Evolutionary conservation across 2,329 filamentous ascomycete genomes (phyloP), one percentile per base, ranked within the genome.

Genomic region (Colletotrichum ledebouriae): DNA sequence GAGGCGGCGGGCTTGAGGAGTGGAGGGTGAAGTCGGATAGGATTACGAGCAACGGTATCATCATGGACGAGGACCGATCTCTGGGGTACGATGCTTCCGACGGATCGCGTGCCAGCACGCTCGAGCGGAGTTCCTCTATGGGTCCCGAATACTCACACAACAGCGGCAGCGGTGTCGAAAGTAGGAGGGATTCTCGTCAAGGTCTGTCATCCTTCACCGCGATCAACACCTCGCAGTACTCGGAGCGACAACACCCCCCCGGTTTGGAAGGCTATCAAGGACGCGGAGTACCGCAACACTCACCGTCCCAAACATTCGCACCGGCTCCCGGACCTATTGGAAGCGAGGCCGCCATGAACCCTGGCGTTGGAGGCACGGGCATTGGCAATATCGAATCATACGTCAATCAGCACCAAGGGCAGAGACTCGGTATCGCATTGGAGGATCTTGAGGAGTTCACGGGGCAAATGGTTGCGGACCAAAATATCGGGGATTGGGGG

Each of bases 1-100:
- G 70, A 3, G 83, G 86, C 13, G 87, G 86, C 39, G 87, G 84
- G 1, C 76, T 87, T 3, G 86, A 87, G 69, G 85, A 88, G 71
- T 89, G 86, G 76, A 83, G 82, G 68, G 76, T 81, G 10, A 75
- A 81, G 55, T 73, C 73, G 0, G 73, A 72, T 42, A 77, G 77
- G 64, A 77, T 84, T 11, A 82, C 82, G 66, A 83, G 83, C 70
- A 82, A 84, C 50, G 82, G 82, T 42, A 75, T 76, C 34, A 80
- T 84, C 10, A 73, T 78, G 34, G 72, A 77, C 10, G 78, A 79
- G 70, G 58, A 71, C 59, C 42, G 75, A 75, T 59, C 73, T 67
- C 61, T 72, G 15, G 57, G 69, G 3, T 70, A 60, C 39, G 74
- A 74, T 3, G 65, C 62, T 2, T 68, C 73, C 3, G 74, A 77